Conservation (phyloP, 2,329 filamentous ascomycete species). For the Paraphoma sp. region DNA sequence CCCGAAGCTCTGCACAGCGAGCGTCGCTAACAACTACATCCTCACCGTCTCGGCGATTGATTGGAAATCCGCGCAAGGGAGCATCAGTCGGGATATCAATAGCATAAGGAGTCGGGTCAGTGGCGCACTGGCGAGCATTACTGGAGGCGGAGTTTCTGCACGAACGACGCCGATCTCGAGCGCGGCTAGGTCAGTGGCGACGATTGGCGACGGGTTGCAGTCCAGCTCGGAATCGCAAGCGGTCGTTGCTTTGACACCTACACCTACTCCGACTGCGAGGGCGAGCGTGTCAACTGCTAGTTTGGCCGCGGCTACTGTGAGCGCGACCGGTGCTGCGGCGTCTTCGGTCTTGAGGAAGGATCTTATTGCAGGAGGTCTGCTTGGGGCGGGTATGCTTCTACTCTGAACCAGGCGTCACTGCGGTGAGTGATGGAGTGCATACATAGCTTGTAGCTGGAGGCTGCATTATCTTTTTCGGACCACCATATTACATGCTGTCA, state of each 20-base stretch:
- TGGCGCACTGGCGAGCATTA: background rate
- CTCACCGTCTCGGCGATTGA: background rate
- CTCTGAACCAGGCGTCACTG: too few relatives aligned
- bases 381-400: background rate
- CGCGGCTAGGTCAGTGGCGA: background rate
- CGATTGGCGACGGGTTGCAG: background rate
- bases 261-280: background rate
- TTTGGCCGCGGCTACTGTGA: background rate
- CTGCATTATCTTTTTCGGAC: too few relatives aligned
- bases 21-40: background rate
- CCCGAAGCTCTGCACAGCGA: background rate
- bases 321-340: background rate
- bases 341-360: background rate
- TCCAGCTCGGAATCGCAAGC: background rate
- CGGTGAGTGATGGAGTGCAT: too few relatives aligned
- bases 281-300: background rate
- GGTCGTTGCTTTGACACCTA: background rate
- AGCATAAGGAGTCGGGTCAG: background rate
- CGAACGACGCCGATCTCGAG: background rate
- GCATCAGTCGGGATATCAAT: background rate
- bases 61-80: background rate
- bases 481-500: too few relatives aligned
- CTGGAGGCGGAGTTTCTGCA: background rate
- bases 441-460: too few relatives aligned
- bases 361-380: background rate